These are phyloP conservation scores for Vicia faba DNA, from an alignment of 306 rosid genomes.

Conservation along the genomic window DNA sequence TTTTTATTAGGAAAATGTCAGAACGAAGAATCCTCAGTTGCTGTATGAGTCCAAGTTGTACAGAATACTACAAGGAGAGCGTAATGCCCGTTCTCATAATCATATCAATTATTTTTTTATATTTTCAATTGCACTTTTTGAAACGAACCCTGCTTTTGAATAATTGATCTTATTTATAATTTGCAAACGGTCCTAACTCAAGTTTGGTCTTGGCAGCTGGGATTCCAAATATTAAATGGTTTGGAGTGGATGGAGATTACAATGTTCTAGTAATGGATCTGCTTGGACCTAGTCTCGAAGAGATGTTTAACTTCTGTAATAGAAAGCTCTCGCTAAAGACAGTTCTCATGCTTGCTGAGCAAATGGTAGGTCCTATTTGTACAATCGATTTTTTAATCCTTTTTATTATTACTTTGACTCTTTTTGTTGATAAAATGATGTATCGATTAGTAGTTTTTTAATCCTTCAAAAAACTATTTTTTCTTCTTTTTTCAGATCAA, in stretches of 20 bases:
- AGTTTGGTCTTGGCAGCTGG: conserved; percentile 67
- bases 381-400: neutral
- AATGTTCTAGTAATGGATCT: conserved; percentile 94
- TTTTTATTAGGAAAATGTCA: conserved; percentile 75
- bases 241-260: conserved; percentile 94
- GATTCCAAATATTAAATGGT: conserved; percentile 87
- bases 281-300: conserved; percentile 98
- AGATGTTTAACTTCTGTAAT: conserved; percentile 87
- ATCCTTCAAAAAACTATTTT: neutral
- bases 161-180: neutral
- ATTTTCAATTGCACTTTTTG: conserved; percentile 3
- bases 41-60: conserved; percentile 88
- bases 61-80: conserved; percentile 96
- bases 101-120: neutral
- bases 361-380: conserved; percentile 60
- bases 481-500: conserved; percentile 56
- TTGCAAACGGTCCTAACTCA: conserved; percentile 23
- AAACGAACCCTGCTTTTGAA: neutral
- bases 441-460: neutral
- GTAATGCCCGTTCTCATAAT: conserved; percentile 45
- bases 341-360: conserved; percentile 97
- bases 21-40: conserved; percentile 95
- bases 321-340: conserved; percentile 91
- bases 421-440: conserved; percentile 1
- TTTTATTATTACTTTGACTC: neutral